Evolutionary conservation across 345 rosid species (phyloP), one percentile per base, ranked within the genome.

Genomic region (Physaria fendleri): DNA sequence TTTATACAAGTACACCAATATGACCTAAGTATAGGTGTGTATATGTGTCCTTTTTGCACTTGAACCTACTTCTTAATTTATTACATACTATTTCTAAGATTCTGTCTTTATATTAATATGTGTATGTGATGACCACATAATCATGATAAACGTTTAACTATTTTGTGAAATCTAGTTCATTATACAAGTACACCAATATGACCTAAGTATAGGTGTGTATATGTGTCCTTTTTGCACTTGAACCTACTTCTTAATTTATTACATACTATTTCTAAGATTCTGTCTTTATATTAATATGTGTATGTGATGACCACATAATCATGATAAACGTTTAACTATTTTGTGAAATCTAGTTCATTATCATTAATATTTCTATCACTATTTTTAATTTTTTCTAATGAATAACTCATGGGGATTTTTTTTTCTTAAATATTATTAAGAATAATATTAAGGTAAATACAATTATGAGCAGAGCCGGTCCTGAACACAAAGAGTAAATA

Each of bases 1-100:
- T 62, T 61, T 71, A 65, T 69, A 69, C 50, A 53, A 53, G 62
- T 61, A 32, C 35, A 24, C 20, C 43, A 37, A 67, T 58, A 43
- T 52, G 35, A 39, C 39, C 15, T 40, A 67, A 65, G 62, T 38
- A 24, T 51, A 32, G 35, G 13, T 10, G 5, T 29, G 8, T 29
- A 30, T 29, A 11, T 29, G 33, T 13, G 54, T 42, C 52, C 51
- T 57, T n/a, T n/a, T n/a, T 66, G 41, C 56, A 35, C 57, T 56
- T 54, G 64, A 56, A 45, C 46, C 30, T 56, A 56, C 46, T 24
- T 18, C 12, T 59, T 66, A 48, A 45, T 56, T 41, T 28, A 48
- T 49, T 67, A 67, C 72, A 59, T 33, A 21, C 13, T 51, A 42
- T 42, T 41, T 30, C 15, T 50, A 42, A 68, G 46, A 68, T 59